A percentile compares a stretch with the other conserved stretches of the same genome.
Conservation (phyloP, 139 green algal species). For the Closterium sp. region DNA sequence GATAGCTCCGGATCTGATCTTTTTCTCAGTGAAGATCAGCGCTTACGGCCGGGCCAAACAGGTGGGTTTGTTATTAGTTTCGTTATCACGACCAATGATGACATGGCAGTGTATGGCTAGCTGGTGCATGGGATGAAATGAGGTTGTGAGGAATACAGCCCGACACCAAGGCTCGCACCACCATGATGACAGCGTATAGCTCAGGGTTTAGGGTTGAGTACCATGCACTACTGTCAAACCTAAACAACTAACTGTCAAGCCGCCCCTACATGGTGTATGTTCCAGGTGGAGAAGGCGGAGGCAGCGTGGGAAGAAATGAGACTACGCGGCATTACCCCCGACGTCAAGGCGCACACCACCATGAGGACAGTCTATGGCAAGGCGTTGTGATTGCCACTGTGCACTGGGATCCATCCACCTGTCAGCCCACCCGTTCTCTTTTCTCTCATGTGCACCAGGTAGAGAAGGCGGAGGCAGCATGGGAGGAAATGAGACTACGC, state of each 20-base stretch:
- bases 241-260: too few species aligned
- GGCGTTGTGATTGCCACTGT: not conserved
- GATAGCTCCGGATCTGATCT: constrained; percentile 12
- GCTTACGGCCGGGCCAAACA: constrained; percentile 5
- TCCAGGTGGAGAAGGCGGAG: constrained; percentile 21
- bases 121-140: too few species aligned
- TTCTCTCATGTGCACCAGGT: not conserved
- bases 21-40: constrained; percentile 18
- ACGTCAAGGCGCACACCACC: constrained; percentile 27
- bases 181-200: too few species aligned
- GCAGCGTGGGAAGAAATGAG: constrained; percentile 23
- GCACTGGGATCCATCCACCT: not conserved
- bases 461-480: constrained; percentile 16
- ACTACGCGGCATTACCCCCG: constrained; percentile 9
- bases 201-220: too few species aligned
- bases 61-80: too few species aligned
- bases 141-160: too few species aligned
- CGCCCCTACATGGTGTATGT: too few species aligned
- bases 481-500: constrained; percentile 17
- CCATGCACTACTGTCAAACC: too few species aligned
- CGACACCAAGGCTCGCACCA: too few species aligned
- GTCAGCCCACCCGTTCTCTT: too few species aligned
- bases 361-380: constrained; percentile 32
- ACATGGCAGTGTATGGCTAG: too few species aligned
- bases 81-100: too few species aligned